These are phyloP conservation scores for Bauhinia variegata DNA, from an alignment of 306 rosid genomes.

Conservation along the genomic window DNA sequence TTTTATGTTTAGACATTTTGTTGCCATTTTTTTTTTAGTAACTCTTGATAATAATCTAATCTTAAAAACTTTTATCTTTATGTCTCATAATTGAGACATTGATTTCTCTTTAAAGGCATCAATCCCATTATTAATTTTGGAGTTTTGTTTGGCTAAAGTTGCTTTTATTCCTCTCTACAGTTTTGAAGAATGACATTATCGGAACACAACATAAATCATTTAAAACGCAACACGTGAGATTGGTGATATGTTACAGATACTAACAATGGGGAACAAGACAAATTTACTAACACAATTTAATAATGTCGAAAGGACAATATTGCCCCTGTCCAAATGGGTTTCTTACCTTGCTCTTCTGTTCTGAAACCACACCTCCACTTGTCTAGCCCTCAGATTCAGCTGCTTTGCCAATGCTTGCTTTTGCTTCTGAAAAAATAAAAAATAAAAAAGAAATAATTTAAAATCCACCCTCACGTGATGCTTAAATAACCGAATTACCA, in stretches of 20 bases:
- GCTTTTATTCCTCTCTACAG: slow-evolving; percentile 33
- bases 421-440: slow-evolving; percentile 60
- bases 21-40: too few species aligned
- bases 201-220: slow-evolving; percentile 27
- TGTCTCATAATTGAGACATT: slow-evolving; percentile 19
- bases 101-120: slow-evolving; percentile 19
- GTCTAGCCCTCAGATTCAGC: slow-evolving; percentile 82
- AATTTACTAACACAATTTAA: background rate
- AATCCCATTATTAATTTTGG: slow-evolving; percentile 18
- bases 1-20: background rate
- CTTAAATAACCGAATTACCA: slow-evolving; percentile 21
- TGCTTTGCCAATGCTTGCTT: slow-evolving; percentile 86
- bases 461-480: background rate
- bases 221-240: slow-evolving; percentile 29
- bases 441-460: background rate
- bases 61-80: slow-evolving; percentile 11
- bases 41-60: slow-evolving; percentile 23
- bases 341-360: slow-evolving; percentile 92
- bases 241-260: slow-evolving; percentile 20
- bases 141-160: slow-evolving; percentile 16
- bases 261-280: slow-evolving; percentile 3
- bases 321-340: slow-evolving; percentile 18
- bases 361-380: slow-evolving; percentile 99
- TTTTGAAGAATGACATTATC: slow-evolving; percentile 29
- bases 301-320: slow-evolving; percentile 28